Evolutionary conservation across 176 grass and related monocot genomes (phyloP).

Genomic region (Phyllostachys edulis): DNA sequence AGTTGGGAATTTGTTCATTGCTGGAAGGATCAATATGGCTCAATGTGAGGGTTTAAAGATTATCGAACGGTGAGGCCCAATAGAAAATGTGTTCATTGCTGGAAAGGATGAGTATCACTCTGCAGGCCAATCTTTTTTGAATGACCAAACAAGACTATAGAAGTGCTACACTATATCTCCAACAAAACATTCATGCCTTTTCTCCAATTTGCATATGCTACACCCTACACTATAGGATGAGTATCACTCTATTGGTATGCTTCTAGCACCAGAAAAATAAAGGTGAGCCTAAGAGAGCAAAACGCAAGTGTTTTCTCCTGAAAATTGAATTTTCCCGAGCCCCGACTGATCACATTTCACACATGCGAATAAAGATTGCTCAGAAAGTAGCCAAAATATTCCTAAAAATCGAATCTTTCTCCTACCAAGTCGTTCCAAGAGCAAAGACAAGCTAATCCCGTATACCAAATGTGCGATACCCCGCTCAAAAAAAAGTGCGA

Average conservation of each 20-base stretch:
- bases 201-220: no score
- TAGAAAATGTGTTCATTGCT: no score
- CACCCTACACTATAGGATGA: no score
- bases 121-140: no score
- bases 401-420: neutral
- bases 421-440: no score
- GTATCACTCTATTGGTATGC: no score
- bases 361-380: neutral
- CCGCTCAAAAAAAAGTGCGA: neutral
- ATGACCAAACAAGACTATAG: no score
- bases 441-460: neutral
- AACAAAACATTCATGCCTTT: no score
- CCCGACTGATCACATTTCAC: neutral
- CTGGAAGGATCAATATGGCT: neutral
- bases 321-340: neutral
- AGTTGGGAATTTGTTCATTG: neutral
- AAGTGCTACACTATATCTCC: no score
- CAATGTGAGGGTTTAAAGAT: neutral
- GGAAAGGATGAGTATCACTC: no score
- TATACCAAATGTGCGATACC: neutral
- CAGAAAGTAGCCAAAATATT: neutral
- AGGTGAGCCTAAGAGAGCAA: neutral
- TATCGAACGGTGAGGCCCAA: no score
- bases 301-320: neutral
- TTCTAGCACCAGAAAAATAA: no score